Base-by-base conservation (phyloP, 1,284 basidiomycete species). In the Ceratobasidium sp. region DNA sequence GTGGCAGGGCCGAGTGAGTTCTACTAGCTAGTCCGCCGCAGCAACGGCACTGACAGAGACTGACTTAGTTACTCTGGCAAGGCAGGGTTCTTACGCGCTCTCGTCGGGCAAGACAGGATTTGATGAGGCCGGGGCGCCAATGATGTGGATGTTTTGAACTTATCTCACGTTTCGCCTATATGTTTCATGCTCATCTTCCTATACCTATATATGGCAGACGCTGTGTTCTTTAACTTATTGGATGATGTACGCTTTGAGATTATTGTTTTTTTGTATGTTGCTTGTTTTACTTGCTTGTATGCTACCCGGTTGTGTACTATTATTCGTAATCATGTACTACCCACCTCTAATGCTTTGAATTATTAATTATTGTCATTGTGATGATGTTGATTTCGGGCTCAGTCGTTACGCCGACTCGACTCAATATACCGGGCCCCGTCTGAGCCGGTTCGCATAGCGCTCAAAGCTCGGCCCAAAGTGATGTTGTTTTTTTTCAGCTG, bases 41-140 rank as follows among this genome's bases (percentile, higher is more conserved):
- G 21, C 23, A 9, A n/a, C 35, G 18, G 16, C 41, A 30, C 35
- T 38, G 23, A 52, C 66, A 69, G 52, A 57, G 66, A 69, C 58
- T 69, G 66, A 69, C 66, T 23, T 47, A 69, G 66, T 35, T 21
- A n/a, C n/a, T 58, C 43, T 47, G 66, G 38, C 52, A 69, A 69
- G 66, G 66, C 66, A 69, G 66, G 54, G 54, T 43, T 9, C 21
- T 58, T 54, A 69, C 66, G 5, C 66, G 66, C 13, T 54, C 66
- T 18, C 66, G 66, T 5, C 66, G 66, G 14, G 66, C 54, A 69
- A 69, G 66, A 46, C 66, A 69, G 35, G 66, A 69, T 69, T 46
- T 69, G 66, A 69, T 69, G 66, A 41, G 66, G 54, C 54, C 52
- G 35, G 66, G 52, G 54, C 66, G 66, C 30, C 66, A 69, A n/a